phyloP scores from a whole-genome alignment of 768 basidiomycete genomes.

The Sporobolomyces roseus region DNA sequence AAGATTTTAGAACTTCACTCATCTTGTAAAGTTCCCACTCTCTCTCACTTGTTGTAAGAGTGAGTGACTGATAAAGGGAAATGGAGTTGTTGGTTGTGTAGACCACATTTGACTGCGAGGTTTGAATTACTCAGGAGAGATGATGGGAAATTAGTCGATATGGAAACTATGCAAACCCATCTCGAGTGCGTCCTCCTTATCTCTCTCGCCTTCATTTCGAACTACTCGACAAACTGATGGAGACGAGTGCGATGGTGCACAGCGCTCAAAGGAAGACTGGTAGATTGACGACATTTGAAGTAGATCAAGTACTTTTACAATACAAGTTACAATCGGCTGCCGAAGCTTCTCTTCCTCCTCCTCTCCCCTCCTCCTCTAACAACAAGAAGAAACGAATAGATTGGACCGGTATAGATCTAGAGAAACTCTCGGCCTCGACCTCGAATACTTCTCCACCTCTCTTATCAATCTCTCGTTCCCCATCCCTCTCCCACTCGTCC shows the following conservation, averaged over 20 bases:
- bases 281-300: conserved; percentile 35
- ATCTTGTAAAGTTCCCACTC: conserved; percentile 28
- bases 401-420: conserved; percentile 19
- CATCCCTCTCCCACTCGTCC: too few relatives aligned
- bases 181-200: conserved; percentile 31
- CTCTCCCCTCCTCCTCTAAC: not conserved
- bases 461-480: too few relatives aligned
- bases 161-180: conserved; percentile 35
- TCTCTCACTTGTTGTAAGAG: too few relatives aligned
- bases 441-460: not conserved
- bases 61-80: too few relatives aligned
- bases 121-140: conserved; percentile 38
- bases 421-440: not conserved
- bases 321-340: conserved; percentile 35
- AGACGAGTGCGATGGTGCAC: not conserved
- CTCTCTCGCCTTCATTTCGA: not conserved
- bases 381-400: conserved; percentile 27
- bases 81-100: too few relatives aligned
- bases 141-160: conserved; percentile 40
- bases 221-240: not conserved
- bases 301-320: conserved; percentile 38
- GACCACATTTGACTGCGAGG: conserved; percentile 39
- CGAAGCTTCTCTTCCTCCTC: not conserved
- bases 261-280: conserved; percentile 42
- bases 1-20: conserved; percentile 37